Evolutionary conservation across 129 eudicot genomes (phyloP).

Genomic region (Deinandra increscens): DNA sequence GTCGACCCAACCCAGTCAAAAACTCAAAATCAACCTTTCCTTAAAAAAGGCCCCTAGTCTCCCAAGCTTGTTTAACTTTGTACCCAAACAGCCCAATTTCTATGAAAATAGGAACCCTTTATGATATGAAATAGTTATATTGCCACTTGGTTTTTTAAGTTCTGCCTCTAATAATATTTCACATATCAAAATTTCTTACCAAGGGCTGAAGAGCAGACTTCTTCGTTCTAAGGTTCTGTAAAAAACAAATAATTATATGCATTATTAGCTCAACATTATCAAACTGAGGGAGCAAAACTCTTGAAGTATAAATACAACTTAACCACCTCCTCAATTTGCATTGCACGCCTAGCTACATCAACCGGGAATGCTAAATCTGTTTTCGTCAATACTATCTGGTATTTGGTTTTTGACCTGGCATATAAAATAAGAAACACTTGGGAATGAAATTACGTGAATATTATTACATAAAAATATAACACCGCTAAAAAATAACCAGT

Average conservation of each 20-base stretch:
- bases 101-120: too few relatives aligned
- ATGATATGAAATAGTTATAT: too few relatives aligned
- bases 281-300: background rate
- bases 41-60: background rate
- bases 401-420: conserved; percentile 81
- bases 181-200: conserved; percentile 39
- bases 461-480: background rate
- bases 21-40: background rate
- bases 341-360: conserved; percentile 94
- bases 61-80: background rate
- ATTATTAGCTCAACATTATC: background rate
- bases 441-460: background rate
- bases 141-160: too few relatives aligned
- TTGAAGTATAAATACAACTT: background rate
- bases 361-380: conserved; percentile 84
- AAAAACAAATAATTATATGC: conserved; percentile 23
- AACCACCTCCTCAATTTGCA: conserved; percentile 91
- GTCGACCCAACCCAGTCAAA: background rate
- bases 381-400: conserved; percentile 87
- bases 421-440: background rate
- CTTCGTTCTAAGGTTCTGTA: conserved; percentile 76
- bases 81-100: background rate
- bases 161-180: background rate
- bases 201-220: conserved; percentile 83
- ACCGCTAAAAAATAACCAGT: background rate